phyloP scores from a whole-genome alignment of 163 green algal species.

The Coccomyxa subellipsoidea region DNA sequence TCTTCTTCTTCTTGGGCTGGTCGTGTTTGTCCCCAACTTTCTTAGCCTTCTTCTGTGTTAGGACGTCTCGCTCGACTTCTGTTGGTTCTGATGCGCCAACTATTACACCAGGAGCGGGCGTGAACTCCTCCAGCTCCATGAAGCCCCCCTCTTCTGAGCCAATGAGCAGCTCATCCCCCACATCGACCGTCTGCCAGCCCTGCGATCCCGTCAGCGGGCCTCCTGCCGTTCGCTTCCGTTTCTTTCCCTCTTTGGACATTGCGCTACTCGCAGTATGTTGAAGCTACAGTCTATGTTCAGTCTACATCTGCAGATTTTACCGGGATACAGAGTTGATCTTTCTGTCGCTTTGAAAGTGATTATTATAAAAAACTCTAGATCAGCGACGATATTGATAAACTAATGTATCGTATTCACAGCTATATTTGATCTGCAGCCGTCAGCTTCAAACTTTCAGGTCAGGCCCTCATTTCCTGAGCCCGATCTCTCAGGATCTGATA shows the following conservation, averaged over 20 bases:
- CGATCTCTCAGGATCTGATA: too few species aligned
- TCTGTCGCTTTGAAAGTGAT: neutral
- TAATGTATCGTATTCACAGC: too few species aligned
- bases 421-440: too few species aligned
- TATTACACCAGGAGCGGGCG: conserved; percentile 3
- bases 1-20: neutral
- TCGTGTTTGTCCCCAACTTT: neutral
- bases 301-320: neutral
- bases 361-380: too few species aligned
- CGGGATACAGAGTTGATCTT: neutral
- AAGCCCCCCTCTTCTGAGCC: conserved; percentile 77
- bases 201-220: neutral
- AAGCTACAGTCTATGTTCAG: neutral
- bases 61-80: neutral
- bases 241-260: neutral
- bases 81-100: neutral
- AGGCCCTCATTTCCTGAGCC: too few species aligned
- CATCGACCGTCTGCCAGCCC: conserved; percentile 57
- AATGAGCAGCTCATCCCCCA: conserved; percentile 65
- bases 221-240: neutral
- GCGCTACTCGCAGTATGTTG: neutral
- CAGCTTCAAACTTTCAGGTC: too few species aligned
- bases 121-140: conserved; percentile 70
- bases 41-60: neutral
- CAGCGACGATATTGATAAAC: too few species aligned